These are phyloP conservation scores for Cyclotella cryptica DNA, from an alignment of 108 stramenopile species.

Conservation along the genomic window DNA sequence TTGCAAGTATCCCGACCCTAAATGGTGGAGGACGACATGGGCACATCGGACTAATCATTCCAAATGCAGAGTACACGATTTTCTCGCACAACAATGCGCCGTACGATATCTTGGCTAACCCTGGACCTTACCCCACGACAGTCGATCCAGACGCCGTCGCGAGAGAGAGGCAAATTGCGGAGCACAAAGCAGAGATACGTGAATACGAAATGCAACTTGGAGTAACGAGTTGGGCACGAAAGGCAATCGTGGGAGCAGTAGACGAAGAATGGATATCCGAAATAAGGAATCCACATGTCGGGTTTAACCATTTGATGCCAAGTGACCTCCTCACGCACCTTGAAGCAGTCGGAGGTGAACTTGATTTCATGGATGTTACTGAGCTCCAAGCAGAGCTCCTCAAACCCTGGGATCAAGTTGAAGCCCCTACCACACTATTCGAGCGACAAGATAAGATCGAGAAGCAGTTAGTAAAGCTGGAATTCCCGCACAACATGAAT, in stretches of 20 bases:
- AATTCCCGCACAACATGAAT: background rate
- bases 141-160: background rate
- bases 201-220: constrained; percentile 4
- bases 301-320: too few relatives aligned
- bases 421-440: constrained; percentile 8
- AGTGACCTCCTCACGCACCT: background rate
- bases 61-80: background rate
- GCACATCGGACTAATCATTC: background rate
- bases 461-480: background rate
- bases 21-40: constrained; percentile 1
- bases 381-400: background rate
- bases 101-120: background rate
- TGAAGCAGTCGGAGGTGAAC: background rate
- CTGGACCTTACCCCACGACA: constrained; percentile 5
- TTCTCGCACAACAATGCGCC: background rate
- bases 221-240: too few relatives aligned
- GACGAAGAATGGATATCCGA: too few relatives aligned
- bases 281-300: too few relatives aligned
- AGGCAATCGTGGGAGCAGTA: too few relatives aligned
- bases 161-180: constrained; percentile 16
- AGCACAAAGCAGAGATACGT: constrained; percentile 4
- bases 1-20: background rate
- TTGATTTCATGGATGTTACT: background rate
- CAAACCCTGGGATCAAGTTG: constrained; percentile 10
- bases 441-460: background rate